Conservation (phyloP, 441 rosid species). For the Sinapis alba region DNA sequence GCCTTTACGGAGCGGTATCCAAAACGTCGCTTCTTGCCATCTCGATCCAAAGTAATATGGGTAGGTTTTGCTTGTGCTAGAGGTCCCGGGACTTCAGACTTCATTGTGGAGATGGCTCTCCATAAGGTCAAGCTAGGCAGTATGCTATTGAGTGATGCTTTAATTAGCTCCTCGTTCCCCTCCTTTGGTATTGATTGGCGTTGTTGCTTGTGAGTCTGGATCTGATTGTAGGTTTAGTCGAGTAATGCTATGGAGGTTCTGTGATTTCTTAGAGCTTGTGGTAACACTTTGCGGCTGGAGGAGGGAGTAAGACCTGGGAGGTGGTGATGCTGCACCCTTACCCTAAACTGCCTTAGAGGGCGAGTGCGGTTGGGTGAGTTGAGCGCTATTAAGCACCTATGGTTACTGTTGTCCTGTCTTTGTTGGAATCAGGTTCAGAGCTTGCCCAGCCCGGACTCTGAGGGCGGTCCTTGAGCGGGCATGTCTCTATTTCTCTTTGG, state of each 20-base stretch:
- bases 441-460: neutral
- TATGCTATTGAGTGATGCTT: too few relatives aligned
- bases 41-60: neutral
- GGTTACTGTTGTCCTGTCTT: neutral
- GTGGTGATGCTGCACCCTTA: neutral
- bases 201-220: too few relatives aligned
- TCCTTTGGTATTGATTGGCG: too few relatives aligned
- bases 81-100: too few relatives aligned
- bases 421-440: neutral
- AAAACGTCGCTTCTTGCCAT: neutral
- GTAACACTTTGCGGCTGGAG: neutral
- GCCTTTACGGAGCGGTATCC: neutral
- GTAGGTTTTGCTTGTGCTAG: too few relatives aligned
- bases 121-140: too few relatives aligned
- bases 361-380: neutral
- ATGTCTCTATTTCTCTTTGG: neutral
- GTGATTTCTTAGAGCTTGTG: neutral
- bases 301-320: neutral
- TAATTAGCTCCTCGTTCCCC: too few relatives aligned
- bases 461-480: neutral
- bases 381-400: neutral
- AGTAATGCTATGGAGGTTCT: too few relatives aligned
- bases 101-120: too few relatives aligned
- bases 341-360: neutral
- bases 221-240: too few relatives aligned